phyloP scores from a whole-genome alignment of 345 rosid species.

The Salix udensis region DNA sequence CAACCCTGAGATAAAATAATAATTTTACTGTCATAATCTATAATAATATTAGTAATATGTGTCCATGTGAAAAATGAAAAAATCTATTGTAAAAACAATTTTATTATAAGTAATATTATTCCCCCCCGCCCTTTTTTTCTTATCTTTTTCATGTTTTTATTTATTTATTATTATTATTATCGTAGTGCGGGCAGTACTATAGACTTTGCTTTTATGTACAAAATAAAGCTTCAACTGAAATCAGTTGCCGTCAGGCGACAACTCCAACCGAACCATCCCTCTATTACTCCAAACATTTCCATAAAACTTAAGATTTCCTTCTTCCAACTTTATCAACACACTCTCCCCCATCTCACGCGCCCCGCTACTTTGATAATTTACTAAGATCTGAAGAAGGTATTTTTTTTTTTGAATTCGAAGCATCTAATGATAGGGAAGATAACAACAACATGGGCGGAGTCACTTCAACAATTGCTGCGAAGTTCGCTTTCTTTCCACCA shows the following conservation, averaged over 20 bases:
- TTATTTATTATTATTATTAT: no score
- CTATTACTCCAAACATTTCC: neutral
- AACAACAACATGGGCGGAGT: slow-evolving; percentile 73
- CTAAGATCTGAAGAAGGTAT: slow-evolving; percentile 16
- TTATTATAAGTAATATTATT: no score
- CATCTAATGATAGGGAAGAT: slow-evolving; percentile 36
- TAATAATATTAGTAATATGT: no score
- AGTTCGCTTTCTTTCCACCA: slow-evolving; percentile 98
- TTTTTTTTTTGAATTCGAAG: slow-evolving; percentile 35
- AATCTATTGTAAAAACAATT: no score
- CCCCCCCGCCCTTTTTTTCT: no score
- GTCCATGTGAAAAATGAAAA: no score
- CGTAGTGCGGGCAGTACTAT: neutral
- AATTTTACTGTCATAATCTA: no score
- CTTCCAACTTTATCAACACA: neutral
- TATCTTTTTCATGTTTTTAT: no score
- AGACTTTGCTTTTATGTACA: neutral
- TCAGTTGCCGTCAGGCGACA: slow-evolving; percentile 10
- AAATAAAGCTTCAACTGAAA: neutral
- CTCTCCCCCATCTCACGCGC: neutral
- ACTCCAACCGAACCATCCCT: neutral
- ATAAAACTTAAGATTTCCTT: neutral
- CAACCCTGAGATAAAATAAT: rapidly evolving
- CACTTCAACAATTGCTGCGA: slow-evolving; percentile 92
- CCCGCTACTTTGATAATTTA: neutral